Percentiles rank a stretch among this genome's conserved stretches.
Conservation (phyloP, 306 rosid species). For the Ammopiptanthus mongolicus region DNA sequence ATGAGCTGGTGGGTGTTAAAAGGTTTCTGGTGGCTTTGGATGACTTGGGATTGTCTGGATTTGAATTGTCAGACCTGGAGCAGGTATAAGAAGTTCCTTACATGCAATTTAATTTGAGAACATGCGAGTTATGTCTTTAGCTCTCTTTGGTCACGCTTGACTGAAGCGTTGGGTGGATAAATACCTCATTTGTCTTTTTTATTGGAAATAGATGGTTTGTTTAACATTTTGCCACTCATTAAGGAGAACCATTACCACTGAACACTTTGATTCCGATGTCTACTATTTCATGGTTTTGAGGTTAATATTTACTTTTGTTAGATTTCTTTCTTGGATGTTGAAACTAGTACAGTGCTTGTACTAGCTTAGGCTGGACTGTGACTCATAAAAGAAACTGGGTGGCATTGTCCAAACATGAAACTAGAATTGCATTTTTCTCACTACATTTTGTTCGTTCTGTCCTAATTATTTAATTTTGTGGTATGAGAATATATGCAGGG, state of each 20-base stretch:
- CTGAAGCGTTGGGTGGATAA: slow-evolving; percentile 3
- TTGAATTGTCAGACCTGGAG: slow-evolving; percentile 69
- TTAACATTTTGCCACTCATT: slow-evolving; percentile 5
- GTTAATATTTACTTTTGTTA: slow-evolving; percentile 5
- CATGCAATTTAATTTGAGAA: slow-evolving; percentile 8
- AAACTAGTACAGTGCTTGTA: slow-evolving; percentile 4
- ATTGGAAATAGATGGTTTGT: background rate
- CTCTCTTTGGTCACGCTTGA: slow-evolving; percentile 9
- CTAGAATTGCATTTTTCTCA: background rate
- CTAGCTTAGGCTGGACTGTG: slow-evolving; percentile 11
- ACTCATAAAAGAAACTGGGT: slow-evolving; percentile 15
- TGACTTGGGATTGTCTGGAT: slow-evolving; percentile 76
- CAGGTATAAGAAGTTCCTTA: slow-evolving; percentile 55
- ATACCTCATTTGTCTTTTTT: background rate
- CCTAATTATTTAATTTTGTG: slow-evolving; percentile 24
- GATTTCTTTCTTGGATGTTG: background rate
- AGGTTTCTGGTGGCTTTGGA: slow-evolving; percentile 71
- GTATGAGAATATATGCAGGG: slow-evolving; percentile 61
- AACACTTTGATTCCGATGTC: background rate
- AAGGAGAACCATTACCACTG: slow-evolving; percentile 1
- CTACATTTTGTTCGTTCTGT: slow-evolving; percentile 4
- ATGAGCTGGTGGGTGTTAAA: slow-evolving; percentile 40
- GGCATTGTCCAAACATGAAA: slow-evolving; percentile 12
- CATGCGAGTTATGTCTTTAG: slow-evolving; percentile 1
- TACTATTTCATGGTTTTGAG: slow-evolving; percentile 15